Evolutionary conservation across 2,329 filamentous ascomycete species (phyloP), one percentile per base, ranked within the genome.

Genomic region (Botrytis paeoniae): DNA sequence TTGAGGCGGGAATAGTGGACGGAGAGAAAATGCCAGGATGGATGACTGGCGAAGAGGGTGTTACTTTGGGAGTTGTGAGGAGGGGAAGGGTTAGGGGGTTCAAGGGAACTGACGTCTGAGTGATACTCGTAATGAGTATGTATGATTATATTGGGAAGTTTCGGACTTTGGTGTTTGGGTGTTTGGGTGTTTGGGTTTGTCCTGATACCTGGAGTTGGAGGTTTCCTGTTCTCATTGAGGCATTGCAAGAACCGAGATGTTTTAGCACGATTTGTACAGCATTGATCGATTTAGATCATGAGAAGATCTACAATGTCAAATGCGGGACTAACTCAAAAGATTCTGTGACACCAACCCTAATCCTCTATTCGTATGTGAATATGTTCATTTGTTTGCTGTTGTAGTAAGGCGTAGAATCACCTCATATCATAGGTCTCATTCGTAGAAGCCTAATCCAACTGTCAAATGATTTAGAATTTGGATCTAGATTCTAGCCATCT

Each of bases 41-140:
- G 93, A 91, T 97, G 91, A 96, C 93, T 1, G 94, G 94, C 2
- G 94, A 97, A 79, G 92, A 94, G 62, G 92, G 91, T 0, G 89
- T 96, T 8, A 96, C 92, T 70, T 86, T 90, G 54, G 92, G 93
- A 0, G 86, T 89, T 41, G 89, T 97, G 6, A 87, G 86, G 75
- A 82, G 89, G 73, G 93, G 93, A 3, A 85, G 90, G 75, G 89
- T 94, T 78, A 83, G 83, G 61, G 88, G 87, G 1, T 83, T 87
- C 78, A 89, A 86, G 74, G 88, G 88, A 8, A 87, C 87, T 1
- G 87, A 87, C 1, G 14, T 73, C n/a, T 73, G 51, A 70, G 10
- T 41, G 18, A 25, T 25, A 12, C 16, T 68, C 51, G 32, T 39
- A 22, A 57, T 69, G 37, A 69, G 48, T 41, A 32, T 57, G 25